phyloP scores from a whole-genome alignment of 306 rosid genomes.

The Prunus mongolica region DNA sequence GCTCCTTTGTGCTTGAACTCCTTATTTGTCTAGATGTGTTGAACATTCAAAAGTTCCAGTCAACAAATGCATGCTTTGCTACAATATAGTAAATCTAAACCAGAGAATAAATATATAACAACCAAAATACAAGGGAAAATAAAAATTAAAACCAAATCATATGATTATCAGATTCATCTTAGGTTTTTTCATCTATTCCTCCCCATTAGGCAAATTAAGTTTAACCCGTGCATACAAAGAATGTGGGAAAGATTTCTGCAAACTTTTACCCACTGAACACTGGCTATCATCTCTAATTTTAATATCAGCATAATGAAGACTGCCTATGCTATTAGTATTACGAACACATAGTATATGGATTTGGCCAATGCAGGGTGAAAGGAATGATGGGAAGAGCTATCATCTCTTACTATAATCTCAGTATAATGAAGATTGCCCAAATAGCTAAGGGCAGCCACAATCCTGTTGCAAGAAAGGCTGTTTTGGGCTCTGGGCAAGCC shows the following conservation, averaged over 20 bases:
- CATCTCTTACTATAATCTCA: not conserved
- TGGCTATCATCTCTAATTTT: not conserved
- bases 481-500: not conserved
- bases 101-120: not conserved
- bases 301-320: not conserved
- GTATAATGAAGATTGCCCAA: not conserved
- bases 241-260: not conserved
- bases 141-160: not conserved
- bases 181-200: not conserved
- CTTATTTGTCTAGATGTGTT: not conserved
- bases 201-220: not conserved
- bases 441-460: not conserved
- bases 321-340: not conserved
- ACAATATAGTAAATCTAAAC: not conserved
- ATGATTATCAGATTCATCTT: not conserved
- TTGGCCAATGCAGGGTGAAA: not conserved
- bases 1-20: conserved; percentile 20
- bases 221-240: not conserved
- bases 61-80: not conserved
- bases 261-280: not conserved
- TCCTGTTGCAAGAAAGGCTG: not conserved
- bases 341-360: not conserved
- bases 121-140: not conserved
- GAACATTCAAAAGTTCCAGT: not conserved
- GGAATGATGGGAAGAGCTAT: not conserved